Evolutionary conservation across 129 eudicot genomes (phyloP).

Genomic region (Rutidosis leptorrhynchoides): DNA sequence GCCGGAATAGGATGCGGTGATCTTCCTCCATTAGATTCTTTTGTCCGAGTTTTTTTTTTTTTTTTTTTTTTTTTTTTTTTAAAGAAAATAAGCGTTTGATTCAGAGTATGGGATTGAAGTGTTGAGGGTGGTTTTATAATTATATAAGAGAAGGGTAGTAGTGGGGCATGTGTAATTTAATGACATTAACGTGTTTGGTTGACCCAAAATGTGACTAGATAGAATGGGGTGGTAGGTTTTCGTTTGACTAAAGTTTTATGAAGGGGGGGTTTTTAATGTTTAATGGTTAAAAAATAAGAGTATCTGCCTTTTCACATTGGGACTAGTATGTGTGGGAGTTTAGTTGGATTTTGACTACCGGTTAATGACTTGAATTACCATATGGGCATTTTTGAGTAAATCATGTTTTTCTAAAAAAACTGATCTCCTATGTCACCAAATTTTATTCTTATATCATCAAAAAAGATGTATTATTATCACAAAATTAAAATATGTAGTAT

Average conservation of each 20-base stretch:
- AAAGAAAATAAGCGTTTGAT: neutral
- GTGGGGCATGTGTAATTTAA: slow-evolving; percentile 37
- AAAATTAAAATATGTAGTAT: too few relatives aligned
- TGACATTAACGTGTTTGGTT: slow-evolving; percentile 48
- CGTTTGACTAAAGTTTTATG: slow-evolving; percentile 24
- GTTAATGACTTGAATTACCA: neutral
- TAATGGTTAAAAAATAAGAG: neutral
- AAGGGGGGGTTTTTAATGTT: neutral
- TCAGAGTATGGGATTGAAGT: neutral
- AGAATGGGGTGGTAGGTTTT: slow-evolving; percentile 30
- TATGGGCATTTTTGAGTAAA: neutral
- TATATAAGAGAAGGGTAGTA: slow-evolving; percentile 29
- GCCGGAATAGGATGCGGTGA: slow-evolving; percentile 17
- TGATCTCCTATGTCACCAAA: too few relatives aligned
- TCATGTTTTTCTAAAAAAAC: too few relatives aligned
- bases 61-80: neutral
- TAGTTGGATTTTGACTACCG: slow-evolving; percentile 16
- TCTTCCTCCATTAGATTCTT: slow-evolving; percentile 24
- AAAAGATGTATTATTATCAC: too few relatives aligned
- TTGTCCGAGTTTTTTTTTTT: neutral
- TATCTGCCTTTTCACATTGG: slow-evolving; percentile 12
- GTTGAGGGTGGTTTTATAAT: slow-evolving; percentile 1
- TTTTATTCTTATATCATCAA: too few relatives aligned
- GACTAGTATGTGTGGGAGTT: neutral
- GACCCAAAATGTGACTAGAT: slow-evolving; percentile 27